Evolutionary conservation across 805 yeast genomes (phyloP).

Genomic region (Komagataella ulmi): DNA sequence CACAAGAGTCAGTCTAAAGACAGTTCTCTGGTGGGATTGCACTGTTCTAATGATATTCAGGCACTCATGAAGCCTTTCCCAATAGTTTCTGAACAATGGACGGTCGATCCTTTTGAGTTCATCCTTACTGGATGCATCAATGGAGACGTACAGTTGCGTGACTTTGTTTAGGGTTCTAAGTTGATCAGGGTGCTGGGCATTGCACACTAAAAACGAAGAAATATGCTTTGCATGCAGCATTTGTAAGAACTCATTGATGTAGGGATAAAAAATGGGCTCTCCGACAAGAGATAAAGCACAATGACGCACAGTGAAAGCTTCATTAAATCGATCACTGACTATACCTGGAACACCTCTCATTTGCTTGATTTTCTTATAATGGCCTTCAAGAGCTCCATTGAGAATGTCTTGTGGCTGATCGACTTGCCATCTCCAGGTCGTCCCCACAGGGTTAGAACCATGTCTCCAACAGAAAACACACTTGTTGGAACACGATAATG

Average conservation of each 20-base stretch:
- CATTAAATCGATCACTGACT: constrained; percentile 77
- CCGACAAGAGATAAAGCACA: constrained; percentile 92
- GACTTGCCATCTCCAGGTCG: constrained; percentile 93
- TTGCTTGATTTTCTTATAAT: constrained; percentile 83
- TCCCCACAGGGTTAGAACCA: constrained; percentile 94
- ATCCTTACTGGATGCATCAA: constrained; percentile 82
- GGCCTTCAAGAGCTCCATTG: constrained; percentile 80
- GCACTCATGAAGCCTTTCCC: constrained; percentile 80
- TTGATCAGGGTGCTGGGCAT: constrained; percentile 91
- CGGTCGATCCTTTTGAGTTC: constrained; percentile 77
- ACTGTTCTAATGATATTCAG: constrained; percentile 62
- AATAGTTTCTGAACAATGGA: constrained; percentile 80
- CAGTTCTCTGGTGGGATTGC: constrained; percentile 79
- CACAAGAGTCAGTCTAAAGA: constrained; percentile 78
- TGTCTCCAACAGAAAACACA: constrained; percentile 98
- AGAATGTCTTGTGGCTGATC: constrained; percentile 78
- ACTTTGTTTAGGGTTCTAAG: constrained; percentile 57
- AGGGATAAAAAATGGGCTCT: constrained; percentile 89
- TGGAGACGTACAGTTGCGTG: constrained; percentile 84
- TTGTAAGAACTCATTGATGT: constrained; percentile 72
- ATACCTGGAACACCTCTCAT: constrained; percentile 95
- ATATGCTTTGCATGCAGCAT: constrained; percentile 72
- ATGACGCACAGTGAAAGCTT: constrained; percentile 79
- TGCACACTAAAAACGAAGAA: constrained; percentile 83
- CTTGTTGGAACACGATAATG: constrained; percentile 85